phyloP scores from a whole-genome alignment of 352 stramenopile species.

The Pythium sp. region DNA sequence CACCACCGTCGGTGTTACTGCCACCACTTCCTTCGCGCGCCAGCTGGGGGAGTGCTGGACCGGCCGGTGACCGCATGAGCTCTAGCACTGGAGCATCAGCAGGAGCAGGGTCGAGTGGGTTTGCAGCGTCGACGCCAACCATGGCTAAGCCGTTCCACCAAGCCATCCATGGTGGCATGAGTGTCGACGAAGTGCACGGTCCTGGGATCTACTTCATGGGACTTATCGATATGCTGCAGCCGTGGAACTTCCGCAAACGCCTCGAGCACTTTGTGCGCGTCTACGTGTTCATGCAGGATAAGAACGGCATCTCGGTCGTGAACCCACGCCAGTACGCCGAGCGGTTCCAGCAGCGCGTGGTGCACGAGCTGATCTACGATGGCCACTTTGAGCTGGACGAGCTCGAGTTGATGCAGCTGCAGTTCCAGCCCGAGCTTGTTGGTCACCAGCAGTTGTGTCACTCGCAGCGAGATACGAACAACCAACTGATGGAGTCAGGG shows the following conservation, averaged over 20 bases:
- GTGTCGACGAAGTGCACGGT: constrained; percentile 83
- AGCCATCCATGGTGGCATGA: constrained; percentile 56
- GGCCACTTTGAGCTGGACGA: constrained; percentile 31
- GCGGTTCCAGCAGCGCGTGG: constrained; percentile 71
- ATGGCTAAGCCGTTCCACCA: constrained; percentile 51
- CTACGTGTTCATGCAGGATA: constrained; percentile 69
- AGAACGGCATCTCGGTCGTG: constrained; percentile 68
- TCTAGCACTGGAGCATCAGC: constrained; percentile 8
- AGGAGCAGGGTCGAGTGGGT: background rate
- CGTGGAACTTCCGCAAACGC: constrained; percentile 92
- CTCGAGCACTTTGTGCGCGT: constrained; percentile 83
- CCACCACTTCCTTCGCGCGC: constrained; percentile 3
- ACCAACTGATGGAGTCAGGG: constrained; percentile 39
- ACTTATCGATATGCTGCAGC: constrained; percentile 94
- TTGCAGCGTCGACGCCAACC: constrained; percentile 15
- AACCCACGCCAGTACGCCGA: constrained; percentile 72
- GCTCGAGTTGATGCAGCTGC: constrained; percentile 33
- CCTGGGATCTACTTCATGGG: constrained; percentile 94
- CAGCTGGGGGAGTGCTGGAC: constrained; percentile 17
- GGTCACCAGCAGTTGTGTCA: background rate
- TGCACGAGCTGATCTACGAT: constrained; percentile 76
- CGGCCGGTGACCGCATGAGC: constrained; percentile 15
- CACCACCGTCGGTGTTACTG: constrained; percentile 18
- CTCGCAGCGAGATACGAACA: constrained; percentile 31
- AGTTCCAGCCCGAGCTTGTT: constrained; percentile 22